Conservation (phyloP, 2,329 filamentous ascomycete species). For the Penicillium sp. region DNA sequence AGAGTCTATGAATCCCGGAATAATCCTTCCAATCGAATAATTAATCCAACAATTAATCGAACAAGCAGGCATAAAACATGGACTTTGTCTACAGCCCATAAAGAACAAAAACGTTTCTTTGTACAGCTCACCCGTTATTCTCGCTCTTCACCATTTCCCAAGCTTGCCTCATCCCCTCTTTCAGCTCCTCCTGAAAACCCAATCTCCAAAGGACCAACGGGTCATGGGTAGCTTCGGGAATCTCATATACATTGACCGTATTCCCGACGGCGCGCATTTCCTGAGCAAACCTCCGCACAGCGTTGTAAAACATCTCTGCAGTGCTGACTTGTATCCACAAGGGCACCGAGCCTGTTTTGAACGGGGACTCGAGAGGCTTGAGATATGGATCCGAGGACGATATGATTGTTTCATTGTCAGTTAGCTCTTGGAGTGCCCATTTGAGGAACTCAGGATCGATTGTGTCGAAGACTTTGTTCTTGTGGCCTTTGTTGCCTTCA, state of each 20-base stretch:
- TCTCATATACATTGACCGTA: neutral
- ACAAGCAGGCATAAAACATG: neutral
- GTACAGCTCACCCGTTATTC: neutral
- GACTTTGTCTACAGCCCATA: neutral
- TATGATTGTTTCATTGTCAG: neutral
- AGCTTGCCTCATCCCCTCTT: neutral
- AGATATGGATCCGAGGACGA: neutral
- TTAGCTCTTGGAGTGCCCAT: neutral
- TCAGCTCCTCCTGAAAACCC: neutral
- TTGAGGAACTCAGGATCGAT: neutral
- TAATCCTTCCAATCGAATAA: neutral
- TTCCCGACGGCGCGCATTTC: neutral
- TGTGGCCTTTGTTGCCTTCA: neutral
- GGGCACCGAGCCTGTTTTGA: neutral
- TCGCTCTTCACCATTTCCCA: neutral
- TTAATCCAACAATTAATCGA: no score
- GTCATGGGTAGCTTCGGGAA: neutral
- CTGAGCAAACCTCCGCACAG: neutral
- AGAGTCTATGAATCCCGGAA: neutral
- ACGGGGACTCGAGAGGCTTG: neutral
- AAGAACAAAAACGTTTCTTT: neutral
- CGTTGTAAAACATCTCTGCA: neutral
- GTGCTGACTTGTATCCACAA: neutral
- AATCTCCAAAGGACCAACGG: neutral
- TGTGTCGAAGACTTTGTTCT: neutral